phyloP scores from a whole-genome alignment of 106 monocot species.

The Cymbidium sinense region DNA sequence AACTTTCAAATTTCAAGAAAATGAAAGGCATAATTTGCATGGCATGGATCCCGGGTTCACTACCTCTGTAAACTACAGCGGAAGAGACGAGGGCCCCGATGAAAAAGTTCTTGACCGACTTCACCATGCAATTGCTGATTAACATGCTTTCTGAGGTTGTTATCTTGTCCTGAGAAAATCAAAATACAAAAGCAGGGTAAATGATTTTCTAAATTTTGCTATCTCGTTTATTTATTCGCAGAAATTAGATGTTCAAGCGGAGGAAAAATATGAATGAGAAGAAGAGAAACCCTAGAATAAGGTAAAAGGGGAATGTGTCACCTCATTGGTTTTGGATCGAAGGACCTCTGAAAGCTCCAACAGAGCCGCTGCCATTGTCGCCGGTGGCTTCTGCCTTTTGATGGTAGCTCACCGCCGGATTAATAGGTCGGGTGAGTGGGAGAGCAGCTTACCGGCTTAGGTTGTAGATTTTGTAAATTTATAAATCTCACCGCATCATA shows the following conservation, averaged over 20 bases:
- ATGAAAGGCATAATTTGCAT: background rate
- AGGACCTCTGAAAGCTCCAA: slow-evolving; percentile 8
- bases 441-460: too few relatives aligned
- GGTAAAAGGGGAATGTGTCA: background rate
- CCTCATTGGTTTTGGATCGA: slow-evolving; percentile 2
- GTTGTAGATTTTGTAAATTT: too few relatives aligned
- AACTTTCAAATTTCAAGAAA: background rate
- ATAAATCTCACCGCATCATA: too few relatives aligned
- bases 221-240: too few relatives aligned
- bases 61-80: slow-evolving; percentile 3
- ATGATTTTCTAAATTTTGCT: background rate
- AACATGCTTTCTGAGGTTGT: background rate
- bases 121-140: background rate
- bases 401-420: background rate
- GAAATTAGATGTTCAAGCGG: background rate
- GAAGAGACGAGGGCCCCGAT: slow-evolving; percentile 4
- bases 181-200: background rate
- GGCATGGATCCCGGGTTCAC: background rate
- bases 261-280: background rate
- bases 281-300: background rate
- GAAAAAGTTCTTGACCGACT: slow-evolving; percentile 5
- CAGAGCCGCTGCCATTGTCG: slow-evolving; percentile 1
- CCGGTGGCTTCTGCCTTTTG: background rate
- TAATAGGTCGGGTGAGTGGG: background rate
- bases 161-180: slow-evolving; percentile 5